Conservation (phyloP, 2,329 filamentous ascomycete genomes). For the Penicillium sp. region DNA sequence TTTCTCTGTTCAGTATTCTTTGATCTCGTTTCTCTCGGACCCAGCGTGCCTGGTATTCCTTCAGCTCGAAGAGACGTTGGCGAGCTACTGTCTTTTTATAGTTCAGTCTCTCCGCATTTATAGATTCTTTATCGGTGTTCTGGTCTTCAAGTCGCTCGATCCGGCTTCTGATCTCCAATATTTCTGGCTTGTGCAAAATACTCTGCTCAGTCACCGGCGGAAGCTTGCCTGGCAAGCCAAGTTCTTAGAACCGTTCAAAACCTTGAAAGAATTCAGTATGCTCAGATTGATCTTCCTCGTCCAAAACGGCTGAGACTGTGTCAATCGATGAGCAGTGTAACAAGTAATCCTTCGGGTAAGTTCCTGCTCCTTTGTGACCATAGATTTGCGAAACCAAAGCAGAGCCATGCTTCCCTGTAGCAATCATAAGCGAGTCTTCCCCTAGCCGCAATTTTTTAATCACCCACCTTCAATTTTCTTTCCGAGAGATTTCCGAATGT, state of each 20-base stretch:
- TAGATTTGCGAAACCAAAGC: slow-evolving; percentile 23
- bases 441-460: background rate
- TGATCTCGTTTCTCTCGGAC: slow-evolving; percentile 15
- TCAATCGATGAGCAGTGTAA: slow-evolving; percentile 21
- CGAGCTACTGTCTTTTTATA: slow-evolving; percentile 16
- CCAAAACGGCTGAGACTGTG: slow-evolving; percentile 19
- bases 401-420: slow-evolving; percentile 20
- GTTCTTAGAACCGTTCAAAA: slow-evolving; percentile 14
- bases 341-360: slow-evolving; percentile 18
- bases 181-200: slow-evolving; percentile 13
- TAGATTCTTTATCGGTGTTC: slow-evolving; percentile 2
- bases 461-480: slow-evolving; percentile 13
- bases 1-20: slow-evolving; percentile 18
- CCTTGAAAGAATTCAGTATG: slow-evolving; percentile 18
- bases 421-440: slow-evolving; percentile 6
- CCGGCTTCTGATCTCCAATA: slow-evolving; percentile 10
- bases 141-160: slow-evolving; percentile 11
- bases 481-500: slow-evolving; percentile 14
- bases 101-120: slow-evolving; percentile 11
- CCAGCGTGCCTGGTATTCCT: slow-evolving; percentile 17
- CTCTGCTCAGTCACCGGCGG: slow-evolving; percentile 13
- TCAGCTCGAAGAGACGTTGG: slow-evolving; percentile 10
- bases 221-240: slow-evolving; percentile 13
- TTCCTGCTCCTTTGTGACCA: slow-evolving; percentile 13
- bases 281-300: slow-evolving; percentile 16